Percentiles rank a stretch among this genome's conserved stretches.
These are phyloP conservation scores for Fonsecaea pedrosoi DNA, from an alignment of 2,329 filamentous ascomycete genomes.

Conservation along the genomic window DNA sequence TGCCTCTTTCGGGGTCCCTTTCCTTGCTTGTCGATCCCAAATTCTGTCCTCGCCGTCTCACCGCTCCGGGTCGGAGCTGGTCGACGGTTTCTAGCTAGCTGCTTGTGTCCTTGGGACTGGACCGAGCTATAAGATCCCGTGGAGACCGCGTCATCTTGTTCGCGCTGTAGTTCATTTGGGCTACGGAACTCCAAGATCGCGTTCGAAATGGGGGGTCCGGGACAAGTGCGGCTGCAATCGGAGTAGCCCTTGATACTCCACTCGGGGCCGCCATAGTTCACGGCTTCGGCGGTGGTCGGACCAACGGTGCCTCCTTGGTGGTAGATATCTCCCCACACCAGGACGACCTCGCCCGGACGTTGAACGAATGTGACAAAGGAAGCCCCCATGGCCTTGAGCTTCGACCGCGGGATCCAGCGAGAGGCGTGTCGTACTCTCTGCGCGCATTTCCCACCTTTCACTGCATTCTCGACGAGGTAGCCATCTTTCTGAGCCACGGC, in stretches of 20 bases:
- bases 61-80: background rate
- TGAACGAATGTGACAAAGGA: conserved; percentile 6
- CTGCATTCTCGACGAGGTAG: conserved; percentile 7
- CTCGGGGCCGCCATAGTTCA: background rate
- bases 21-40: background rate
- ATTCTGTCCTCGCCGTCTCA: background rate
- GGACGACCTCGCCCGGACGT: conserved; percentile 2
- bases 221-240: background rate
- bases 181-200: background rate
- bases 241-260: background rate
- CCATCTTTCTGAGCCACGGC: conserved; percentile 10
- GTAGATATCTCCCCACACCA: conserved; percentile 4
- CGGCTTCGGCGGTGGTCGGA: background rate
- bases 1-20: background rate
- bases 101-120: background rate
- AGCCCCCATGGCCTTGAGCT: conserved; percentile 7
- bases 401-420: conserved; percentile 7
- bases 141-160: background rate
- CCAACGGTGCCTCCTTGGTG: conserved; percentile 11
- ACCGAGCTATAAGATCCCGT: too few relatives aligned
- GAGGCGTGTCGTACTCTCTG: conserved; percentile 12
- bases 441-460: conserved; percentile 5
- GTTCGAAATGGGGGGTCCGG: background rate
- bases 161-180: background rate
- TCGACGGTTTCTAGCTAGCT: background rate